These are phyloP conservation scores for Pleurotus pulmonarius DNA, from an alignment of 768 basidiomycete genomes.

Conservation along the genomic window DNA sequence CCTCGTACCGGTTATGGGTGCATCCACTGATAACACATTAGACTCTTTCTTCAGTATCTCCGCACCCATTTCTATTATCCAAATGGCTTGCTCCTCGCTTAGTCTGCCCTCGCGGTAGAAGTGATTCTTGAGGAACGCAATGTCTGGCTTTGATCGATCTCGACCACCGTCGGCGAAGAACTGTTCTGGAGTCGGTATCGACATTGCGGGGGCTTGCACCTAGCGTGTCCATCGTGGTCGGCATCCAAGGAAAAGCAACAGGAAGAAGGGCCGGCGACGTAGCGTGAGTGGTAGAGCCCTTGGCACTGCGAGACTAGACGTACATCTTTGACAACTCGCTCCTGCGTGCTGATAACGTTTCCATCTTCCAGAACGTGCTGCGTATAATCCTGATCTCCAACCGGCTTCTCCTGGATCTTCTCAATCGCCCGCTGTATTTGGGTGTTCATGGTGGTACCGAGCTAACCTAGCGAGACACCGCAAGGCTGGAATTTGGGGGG, in stretches of 20 bases:
- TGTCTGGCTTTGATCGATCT: slow-evolving; percentile 88
- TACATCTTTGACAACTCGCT: slow-evolving; percentile 95
- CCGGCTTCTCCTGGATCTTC: slow-evolving; percentile 53
- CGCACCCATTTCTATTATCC: slow-evolving; percentile 86
- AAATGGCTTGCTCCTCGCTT: slow-evolving; percentile 92
- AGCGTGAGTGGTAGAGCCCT: too few species aligned
- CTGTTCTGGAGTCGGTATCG: slow-evolving; percentile 85
- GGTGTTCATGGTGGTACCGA: slow-evolving; percentile 33
- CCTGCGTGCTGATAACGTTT: slow-evolving; percentile 85
- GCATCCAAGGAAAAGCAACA: neutral
- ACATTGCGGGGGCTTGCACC: slow-evolving; percentile 98
- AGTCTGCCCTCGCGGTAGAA: slow-evolving; percentile 95
- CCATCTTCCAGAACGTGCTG: slow-evolving; percentile 94
- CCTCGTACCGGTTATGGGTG: slow-evolving; percentile 85
- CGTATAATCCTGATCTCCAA: slow-evolving; percentile 82
- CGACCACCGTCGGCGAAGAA: slow-evolving; percentile 74
- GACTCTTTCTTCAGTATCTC: slow-evolving; percentile 81
- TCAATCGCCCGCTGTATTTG: slow-evolving; percentile 67
- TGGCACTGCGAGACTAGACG: slow-evolving; percentile 19
- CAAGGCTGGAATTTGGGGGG: too few species aligned
- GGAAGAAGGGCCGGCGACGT: too few species aligned
- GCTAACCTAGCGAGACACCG: neutral
- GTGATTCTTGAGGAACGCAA: slow-evolving; percentile 97
- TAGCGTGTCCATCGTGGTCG: slow-evolving; percentile 22
- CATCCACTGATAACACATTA: slow-evolving; percentile 92